Base-by-base conservation (phyloP, 306 rosid species). In the Quercus alba region DNA sequence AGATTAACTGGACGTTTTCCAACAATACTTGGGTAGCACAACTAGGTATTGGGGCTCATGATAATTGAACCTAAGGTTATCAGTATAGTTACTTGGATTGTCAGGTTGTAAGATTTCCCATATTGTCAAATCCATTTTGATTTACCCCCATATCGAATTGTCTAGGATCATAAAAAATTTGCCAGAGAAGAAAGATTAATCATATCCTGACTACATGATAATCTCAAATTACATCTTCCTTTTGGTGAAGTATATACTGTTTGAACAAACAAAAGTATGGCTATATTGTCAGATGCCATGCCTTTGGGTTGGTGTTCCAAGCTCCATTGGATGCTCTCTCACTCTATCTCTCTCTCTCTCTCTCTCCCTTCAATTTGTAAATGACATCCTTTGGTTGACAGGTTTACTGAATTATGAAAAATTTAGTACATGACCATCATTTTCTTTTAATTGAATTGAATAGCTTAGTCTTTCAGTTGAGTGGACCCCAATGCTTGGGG, bases 401-500 rank as follows among this genome's bases (percentile, higher is more conserved):
- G 23, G 38, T 51, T 70, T 25, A 8, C 41, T 49, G 12, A 49
- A 72, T 13, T 35, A 63, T 56, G 58, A 51, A 33, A 33, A 52
- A 55, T 67, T 15, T 62, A 56, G 74, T 19, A 55, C 54, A 68
- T 6, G 67, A 20, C 51, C 67, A 19, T 77, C 61, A 70, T 83
- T 71, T 77, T 13, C 75, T 83, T 80, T 49, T 56, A 20, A 14
- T 82, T 69, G 56, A 66, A 38, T 46, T 10, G 74, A 54, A 72
- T 20, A 70, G 31, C 54, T 18, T 69, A 77, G 76, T 85, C 74
- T 76, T 75, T 66, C 38, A 64, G 44, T 38, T 38, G 44, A 38
- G 10, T 38, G 44, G 44, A 38, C 44, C 44, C 44, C 10, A 38
- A 38, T 38, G 44, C 44, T 38, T 38, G 9, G 44, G 44, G 44